Percentiles rank a stretch among this genome's conserved stretches.
Conservation (phyloP, 1,284 basidiomycete species). For the Austroboletus novae-zelandiae region DNA sequence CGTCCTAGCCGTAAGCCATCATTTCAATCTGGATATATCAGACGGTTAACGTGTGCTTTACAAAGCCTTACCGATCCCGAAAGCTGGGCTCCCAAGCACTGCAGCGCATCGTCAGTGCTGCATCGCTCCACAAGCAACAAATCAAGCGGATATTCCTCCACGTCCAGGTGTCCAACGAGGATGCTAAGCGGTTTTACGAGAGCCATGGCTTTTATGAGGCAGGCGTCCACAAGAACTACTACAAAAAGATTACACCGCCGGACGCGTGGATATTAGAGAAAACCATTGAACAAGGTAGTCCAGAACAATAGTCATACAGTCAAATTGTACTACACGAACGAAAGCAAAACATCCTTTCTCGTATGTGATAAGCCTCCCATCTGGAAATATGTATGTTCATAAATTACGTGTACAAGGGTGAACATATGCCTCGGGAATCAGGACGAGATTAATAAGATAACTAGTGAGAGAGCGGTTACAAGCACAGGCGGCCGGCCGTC, state of each 20-base stretch:
- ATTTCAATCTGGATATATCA: slow-evolving; percentile 15
- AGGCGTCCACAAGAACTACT: slow-evolving; percentile 66
- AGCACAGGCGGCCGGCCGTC: slow-evolving; percentile 13
- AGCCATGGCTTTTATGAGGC: slow-evolving; percentile 70
- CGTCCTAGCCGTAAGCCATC: slow-evolving; percentile 65
- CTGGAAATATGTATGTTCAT: slow-evolving; percentile 25
- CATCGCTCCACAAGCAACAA: slow-evolving; percentile 52
- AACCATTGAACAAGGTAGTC: slow-evolving; percentile 18
- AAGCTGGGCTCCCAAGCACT: slow-evolving; percentile 68
- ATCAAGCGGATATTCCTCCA: slow-evolving; percentile 73
- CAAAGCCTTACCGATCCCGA: slow-evolving; percentile 75
- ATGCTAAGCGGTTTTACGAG: slow-evolving; percentile 76
- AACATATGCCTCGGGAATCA: slow-evolving; percentile 18
- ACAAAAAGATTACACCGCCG: slow-evolving; percentile 76
- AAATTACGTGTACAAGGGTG: slow-evolving; percentile 30
- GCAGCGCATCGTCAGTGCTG: slow-evolving; percentile 60
- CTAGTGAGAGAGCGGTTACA: slow-evolving; percentile 19
- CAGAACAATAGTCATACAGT: slow-evolving; percentile 24
- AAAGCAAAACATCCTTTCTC: slow-evolving; percentile 8
- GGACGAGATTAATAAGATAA: slow-evolving; percentile 25
- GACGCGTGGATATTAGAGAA: slow-evolving; percentile 80
- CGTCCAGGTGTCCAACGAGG: slow-evolving; percentile 71
- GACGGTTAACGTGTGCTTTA: slow-evolving; percentile 13
- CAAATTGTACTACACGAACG: slow-evolving; percentile 26
- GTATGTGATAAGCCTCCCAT: slow-evolving; percentile 16